Evolutionary conservation across 225 moss, liverwort and hornwort genomes (phyloP), one percentile per base, ranked within the genome.

Genomic region (Marchantia polymorpha): DNA sequence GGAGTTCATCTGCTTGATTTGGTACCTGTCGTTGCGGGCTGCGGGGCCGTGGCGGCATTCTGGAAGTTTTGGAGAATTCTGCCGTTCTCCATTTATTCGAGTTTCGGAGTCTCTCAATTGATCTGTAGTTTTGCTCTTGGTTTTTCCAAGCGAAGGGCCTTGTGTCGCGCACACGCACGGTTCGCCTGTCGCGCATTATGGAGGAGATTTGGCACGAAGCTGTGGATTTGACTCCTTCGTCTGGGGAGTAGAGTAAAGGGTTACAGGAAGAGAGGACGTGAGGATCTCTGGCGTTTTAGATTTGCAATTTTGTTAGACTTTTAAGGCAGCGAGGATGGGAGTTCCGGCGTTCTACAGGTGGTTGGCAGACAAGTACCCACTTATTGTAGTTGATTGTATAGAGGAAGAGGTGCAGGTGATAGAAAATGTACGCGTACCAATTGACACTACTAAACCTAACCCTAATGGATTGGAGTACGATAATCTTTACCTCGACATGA

Each of bases 401-500:
- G 99, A 99, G 88, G 99, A 95, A 47, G 99, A 99, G 81, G 90
- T 82, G 39, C 92, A 90, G 74, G 90, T 99, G 73, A 95, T 99
- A 69, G 95, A 88, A 58, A 84, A 90, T 78, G 90, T 95, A 20
- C 87, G 80, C 81, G 90, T 99, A 65, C 99, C 99, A 31, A 89
- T 95, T 81, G 99, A 99, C 73, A 90, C 89, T n/a, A 81, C 90
- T 8, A 95, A 91, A 75, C 87, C 93, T 53, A 99, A 99, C 86
- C 99, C 99, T 87, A 99, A 99, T 85, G 78, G 89, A 47, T 63
- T 91, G 83, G 99, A 99, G 85, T 99, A 93, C 59, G 99, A 99
- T 80, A 99, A 99, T 82, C 83, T 99, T 59, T 99, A 99, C 72
- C 86, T 99, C 73, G 99, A 99, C 77, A 99, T 99, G 99, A 99